These are phyloP conservation scores for Paracorniculantispora psalliotae DNA, from an alignment of 2,329 filamentous ascomycete genomes.

Conservation along the genomic window DNA sequence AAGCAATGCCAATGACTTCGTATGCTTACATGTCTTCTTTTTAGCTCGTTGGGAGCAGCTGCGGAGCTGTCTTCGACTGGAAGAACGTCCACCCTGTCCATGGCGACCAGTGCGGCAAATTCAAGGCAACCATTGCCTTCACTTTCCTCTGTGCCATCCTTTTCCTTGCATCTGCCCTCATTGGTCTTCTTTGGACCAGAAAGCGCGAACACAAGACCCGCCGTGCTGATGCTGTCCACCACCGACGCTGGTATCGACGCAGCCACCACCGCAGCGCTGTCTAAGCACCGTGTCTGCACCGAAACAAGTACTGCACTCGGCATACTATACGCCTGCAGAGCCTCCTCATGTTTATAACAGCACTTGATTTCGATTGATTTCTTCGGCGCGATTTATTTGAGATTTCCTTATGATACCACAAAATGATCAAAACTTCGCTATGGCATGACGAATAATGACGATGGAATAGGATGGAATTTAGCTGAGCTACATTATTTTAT, in stretches of 20 bases:
- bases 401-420: slow-evolving; percentile 5
- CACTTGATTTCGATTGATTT: background rate
- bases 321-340: background rate
- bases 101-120: slow-evolving; percentile 56
- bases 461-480: background rate
- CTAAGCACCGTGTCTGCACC: slow-evolving; percentile 22
- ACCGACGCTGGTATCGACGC: slow-evolving; percentile 28
- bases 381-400: background rate
- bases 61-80: slow-evolving; percentile 59
- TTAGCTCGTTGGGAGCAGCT: slow-evolving; percentile 41
- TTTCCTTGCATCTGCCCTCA: slow-evolving; percentile 61
- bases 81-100: slow-evolving; percentile 40
- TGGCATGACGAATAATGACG: background rate
- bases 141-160: slow-evolving; percentile 64
- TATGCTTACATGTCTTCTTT: background rate
- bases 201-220: slow-evolving; percentile 33
- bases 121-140: slow-evolving; percentile 68
- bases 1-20: slow-evolving; percentile 6
- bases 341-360: background rate
- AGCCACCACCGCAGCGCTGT: slow-evolving; percentile 41
- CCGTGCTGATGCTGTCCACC: slow-evolving; percentile 23
- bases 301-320: background rate
- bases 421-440: background rate
- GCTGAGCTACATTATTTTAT: background rate
- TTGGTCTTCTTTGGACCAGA: slow-evolving; percentile 52